Evolutionary conservation across 805 yeast species (phyloP), one percentile per base, ranked within the genome.

Genomic region (Pichia exigua): DNA sequence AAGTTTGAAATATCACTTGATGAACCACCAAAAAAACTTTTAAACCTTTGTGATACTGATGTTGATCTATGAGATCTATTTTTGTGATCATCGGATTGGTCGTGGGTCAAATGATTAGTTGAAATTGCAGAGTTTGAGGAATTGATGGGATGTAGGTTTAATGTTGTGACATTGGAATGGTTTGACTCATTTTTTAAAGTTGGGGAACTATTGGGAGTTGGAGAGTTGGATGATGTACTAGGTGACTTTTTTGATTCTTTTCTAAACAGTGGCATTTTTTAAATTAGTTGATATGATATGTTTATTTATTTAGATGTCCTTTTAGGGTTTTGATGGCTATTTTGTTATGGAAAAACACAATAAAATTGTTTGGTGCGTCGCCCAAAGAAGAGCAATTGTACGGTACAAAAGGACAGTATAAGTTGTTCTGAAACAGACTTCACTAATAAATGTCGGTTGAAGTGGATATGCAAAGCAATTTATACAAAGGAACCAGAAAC

Each of bases 21-120:
- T 35, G 39, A 35, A 40, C 28, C 49, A 42, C 28, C 28, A 42
- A 67, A 67, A 11, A 67, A 45, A 47, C 54, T 63, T 54, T 65
- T 66, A 42, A 67, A 63, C 49, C 62, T 60, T 39, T 61, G 63
- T 13, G 68, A 59, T 51, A 67, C 59, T 4, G 71, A 66, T 42
- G 67, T 58, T 22, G 60, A 53, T 42, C 70, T 51, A 22, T 49
- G 49, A n/a, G 52, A 17, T 30, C 42, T 46, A 21, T 21, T 28
- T 7, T 28, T 35, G 30, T 51, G 42, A 11, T 22, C 18, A 18
- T 42, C 44, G 18, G 12, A 3, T 26, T 35, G 38, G 6, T 45
- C 32, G 4, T 21, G 39, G 35, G 27, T 13, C 24, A 46, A 24
- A 8, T 46, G 28, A 11, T 17, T 28, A 18, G 30, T 13, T 7